Conservation (phyloP, 2,329 filamentous ascomycete species). For the Fusarium multiceps region DNA sequence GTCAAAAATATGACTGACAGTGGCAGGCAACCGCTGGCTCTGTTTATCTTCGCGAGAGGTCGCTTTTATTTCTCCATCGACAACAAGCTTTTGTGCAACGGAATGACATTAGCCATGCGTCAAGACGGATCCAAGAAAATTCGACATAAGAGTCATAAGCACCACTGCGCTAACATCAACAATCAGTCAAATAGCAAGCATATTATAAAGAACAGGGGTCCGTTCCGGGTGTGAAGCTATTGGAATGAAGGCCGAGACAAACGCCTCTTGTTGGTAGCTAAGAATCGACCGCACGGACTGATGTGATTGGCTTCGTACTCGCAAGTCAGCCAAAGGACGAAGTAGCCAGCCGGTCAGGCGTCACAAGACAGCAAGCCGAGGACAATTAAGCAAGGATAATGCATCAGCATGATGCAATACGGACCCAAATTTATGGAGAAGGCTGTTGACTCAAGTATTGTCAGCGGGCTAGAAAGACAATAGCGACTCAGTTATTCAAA, state of each 20-base stretch:
- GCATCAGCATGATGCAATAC: slow-evolving; percentile 47
- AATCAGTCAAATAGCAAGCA: slow-evolving; percentile 21
- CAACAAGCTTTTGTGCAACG: slow-evolving; percentile 12
- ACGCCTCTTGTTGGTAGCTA: slow-evolving; percentile 42
- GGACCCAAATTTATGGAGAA: slow-evolving; percentile 41
- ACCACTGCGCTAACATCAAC: slow-evolving; percentile 6
- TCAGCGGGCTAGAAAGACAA: slow-evolving; percentile 30
- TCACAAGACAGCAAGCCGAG: slow-evolving; percentile 43
- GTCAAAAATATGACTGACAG: slow-evolving; percentile 12
- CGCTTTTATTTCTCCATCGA: not conserved
- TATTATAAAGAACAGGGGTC: slow-evolving; percentile 37
- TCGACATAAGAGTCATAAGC: slow-evolving; percentile 12
- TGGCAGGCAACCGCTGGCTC: not conserved
- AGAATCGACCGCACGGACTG: slow-evolving; percentile 30
- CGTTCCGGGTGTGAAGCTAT: slow-evolving; percentile 37
- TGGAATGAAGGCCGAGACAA: slow-evolving; percentile 43
- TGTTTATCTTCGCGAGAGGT: not conserved
- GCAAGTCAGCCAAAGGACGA: slow-evolving; percentile 36
- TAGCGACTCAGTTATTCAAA: slow-evolving; percentile 20
- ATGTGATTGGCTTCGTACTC: slow-evolving; percentile 43
- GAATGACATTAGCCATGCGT: slow-evolving; percentile 4
- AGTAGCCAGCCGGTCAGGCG: slow-evolving; percentile 35
- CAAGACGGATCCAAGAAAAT: slow-evolving; percentile 11
- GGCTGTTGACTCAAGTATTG: slow-evolving; percentile 37
- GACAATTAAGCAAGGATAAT: slow-evolving; percentile 34